Base-by-base conservation (phyloP, 768 basidiomycete genomes). In the Mycena latifolia region DNA sequence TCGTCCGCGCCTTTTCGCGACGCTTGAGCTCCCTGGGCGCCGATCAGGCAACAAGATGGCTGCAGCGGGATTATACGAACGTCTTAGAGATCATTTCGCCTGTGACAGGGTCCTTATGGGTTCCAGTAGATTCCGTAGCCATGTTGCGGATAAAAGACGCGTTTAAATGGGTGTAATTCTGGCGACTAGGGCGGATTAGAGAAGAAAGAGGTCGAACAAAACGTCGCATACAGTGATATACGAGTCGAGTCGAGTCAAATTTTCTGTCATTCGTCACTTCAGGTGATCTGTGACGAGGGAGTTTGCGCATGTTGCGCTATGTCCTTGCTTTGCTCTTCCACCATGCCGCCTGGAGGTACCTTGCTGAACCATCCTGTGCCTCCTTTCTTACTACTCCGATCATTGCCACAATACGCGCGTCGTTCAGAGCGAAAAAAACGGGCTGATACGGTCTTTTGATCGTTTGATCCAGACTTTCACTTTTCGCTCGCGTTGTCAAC, bases 71-170 rank as follows among this genome's bases (percentile, higher is more conserved):
- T 45, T 41, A 46, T 22, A 86, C 90, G 64, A 57, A 97, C 97
- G 87, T 86, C 89, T 99, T 99, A 81, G 95, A 98, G 74, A 99
- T 90, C 91, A 98, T 86, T 80, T 99, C 96, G 37, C 96, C 96
- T 0, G 97, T 98, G 68, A 95, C 87, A 45, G 92, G 92, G 77
- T 95, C 93, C 84, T 89, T 90, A 71, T 86, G 85, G 10, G 83
- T 82, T 62, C 81, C 83, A 35, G 81, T 75, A 55, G 81, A 60
- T 56, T 84, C 81, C 37, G 83, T 76, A 24, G 84, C 80, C 84
- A 86, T 85, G 47, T 67, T 75, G 69, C 77, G 72, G 63, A 64
- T 64, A 41, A 68, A 73, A 47, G 25, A 57, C 58, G 61, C 61
- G 65, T 69, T 54, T 8, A 67, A 55, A 37, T n/a, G 63, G 43